These are phyloP conservation scores for Cenchrus fungigraminus DNA, from an alignment of 176 grass and related monocot species.

Conservation along the genomic window DNA sequence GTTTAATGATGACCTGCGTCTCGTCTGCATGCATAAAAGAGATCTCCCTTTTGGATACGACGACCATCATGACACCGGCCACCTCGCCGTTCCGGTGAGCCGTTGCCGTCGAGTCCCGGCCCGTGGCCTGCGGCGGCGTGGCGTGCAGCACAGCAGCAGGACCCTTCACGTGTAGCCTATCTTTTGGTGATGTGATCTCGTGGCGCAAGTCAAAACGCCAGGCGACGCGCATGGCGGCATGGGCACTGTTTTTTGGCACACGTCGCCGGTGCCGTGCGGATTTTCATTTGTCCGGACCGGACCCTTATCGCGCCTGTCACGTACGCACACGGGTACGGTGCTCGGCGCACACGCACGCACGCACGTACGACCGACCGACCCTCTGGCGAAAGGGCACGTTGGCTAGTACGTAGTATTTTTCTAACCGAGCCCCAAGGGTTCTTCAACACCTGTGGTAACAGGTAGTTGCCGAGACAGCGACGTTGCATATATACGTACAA, in stretches of 20 bases:
- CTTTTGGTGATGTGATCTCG: conserved; percentile 16
- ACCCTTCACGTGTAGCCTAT: neutral
- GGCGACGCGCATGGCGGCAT: neutral
- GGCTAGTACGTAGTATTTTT: neutral
- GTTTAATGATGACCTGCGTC: neutral
- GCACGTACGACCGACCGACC: too few relatives aligned
- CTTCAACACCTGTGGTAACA: neutral
- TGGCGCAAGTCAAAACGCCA: conserved; percentile 1
- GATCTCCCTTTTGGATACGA: neutral
- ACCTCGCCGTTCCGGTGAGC: conserved; percentile 27
- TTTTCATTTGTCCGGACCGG: neutral
- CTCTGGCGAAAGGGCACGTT: neutral
- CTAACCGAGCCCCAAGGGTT: neutral
- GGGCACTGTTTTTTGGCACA: neutral
- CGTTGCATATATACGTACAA: neutral
- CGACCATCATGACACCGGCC: neutral
- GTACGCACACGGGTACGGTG: neutral
- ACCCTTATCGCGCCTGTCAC: neutral
- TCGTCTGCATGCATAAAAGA: neutral
- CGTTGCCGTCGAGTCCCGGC: neutral
- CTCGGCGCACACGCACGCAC: too few relatives aligned
- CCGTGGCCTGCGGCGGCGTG: neutral
- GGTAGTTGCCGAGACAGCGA: conserved; percentile 13
- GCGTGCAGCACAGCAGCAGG: neutral
- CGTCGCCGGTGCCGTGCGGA: neutral